Base-by-base conservation (phyloP, 2,329 filamentous ascomycete genomes). In the Nemania bipapillata region DNA sequence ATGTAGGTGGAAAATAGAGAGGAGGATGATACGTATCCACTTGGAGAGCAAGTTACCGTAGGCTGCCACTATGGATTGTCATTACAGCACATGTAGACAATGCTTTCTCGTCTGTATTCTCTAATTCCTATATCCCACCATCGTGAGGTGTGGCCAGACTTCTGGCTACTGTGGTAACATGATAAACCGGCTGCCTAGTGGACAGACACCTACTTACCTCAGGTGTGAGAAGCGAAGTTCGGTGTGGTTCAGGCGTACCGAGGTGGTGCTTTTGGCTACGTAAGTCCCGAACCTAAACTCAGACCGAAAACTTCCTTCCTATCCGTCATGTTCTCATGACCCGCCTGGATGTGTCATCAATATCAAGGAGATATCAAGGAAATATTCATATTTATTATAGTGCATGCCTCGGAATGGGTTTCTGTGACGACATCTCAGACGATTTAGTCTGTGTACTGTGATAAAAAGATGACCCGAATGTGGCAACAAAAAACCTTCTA, bases 171-270 rank as follows among this genome's bases (percentile, higher is more conserved):
- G 30, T 32, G 30, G 45, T 53, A 54, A 42, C 9, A 17, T 52
- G 32, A 54, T n/a, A 59, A 49, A 15, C 26, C n/a, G 45, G 62
- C 24, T 68, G 66, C 62, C 66, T 68, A 45, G 49, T 15, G 17
- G 32, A 37, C 12, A 42, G 26, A 53, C 3, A 52, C 42, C 22
- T 20, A 53, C n/a, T 30, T 28, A 32, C 37, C 26, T 26, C 15
- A 52, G 52, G 53, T 42, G 58, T 50, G 5, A 24, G 53, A 66
- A 26, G 30, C 47, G 53, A 66, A 26, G 30, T 37, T 58, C 53
- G 52, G 61, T 56, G 62, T 68, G 52, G 62, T 37, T 40, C 55
- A 52, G 63, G 63, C 49, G 66, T 50, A 12, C 17, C 22, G 3
- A 50, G 47, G 47, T 28, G 22, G 9, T 28, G 6, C 47, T 17